Base-by-base conservation (phyloP, 345 rosid species). In the Sonneratia alba region DNA sequence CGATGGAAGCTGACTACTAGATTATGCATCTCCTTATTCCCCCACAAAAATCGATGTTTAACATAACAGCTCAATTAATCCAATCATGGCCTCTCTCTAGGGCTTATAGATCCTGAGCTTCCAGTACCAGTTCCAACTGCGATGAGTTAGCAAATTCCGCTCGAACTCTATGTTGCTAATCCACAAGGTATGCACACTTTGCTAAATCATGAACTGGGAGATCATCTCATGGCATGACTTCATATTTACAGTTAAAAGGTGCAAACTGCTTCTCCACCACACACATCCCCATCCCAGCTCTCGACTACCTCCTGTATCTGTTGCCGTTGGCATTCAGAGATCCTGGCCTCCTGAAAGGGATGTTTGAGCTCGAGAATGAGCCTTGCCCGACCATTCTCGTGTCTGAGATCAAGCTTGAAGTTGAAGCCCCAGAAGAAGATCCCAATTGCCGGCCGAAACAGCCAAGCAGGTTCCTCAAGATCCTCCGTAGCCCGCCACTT, bases 401-500 rank as follows among this genome's bases (percentile, higher is more conserved):
- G 36, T 72, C 81, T 1, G 81, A 38, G 64, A 74, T 74, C 4
- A 80, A 76, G 43, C 79, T 72, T 1, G 85, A 78, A 59, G 79
- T 70, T 0, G 80, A 71, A 3, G 43, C 75, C 38, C 57, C 45
- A 0, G 78, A 71, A 14, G 73, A 66, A 63, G 85, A 67, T 32
- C 72, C 65, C 14, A 36, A 59, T 72, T 80, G 69, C 24, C 70
- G 66, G 32, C 85, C 83, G 16, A 90, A 90, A 78, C 93, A 90
- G 21, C 90, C 85, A 7, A 88, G 77, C 32, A 87, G 66, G 61
- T 67, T 82, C 36, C 90, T 74, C 48, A 82, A 76, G 67, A 74
- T 27, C 78, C 87, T 76, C 61, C 86, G 78, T 53, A 84, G 72
- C 43, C 97, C 89, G 1, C 77, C 80, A 42, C 83, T 87, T 59